phyloP scores from a whole-genome alignment of 1,284 basidiomycete species.

The Pseudozyma flocculosa region DNA sequence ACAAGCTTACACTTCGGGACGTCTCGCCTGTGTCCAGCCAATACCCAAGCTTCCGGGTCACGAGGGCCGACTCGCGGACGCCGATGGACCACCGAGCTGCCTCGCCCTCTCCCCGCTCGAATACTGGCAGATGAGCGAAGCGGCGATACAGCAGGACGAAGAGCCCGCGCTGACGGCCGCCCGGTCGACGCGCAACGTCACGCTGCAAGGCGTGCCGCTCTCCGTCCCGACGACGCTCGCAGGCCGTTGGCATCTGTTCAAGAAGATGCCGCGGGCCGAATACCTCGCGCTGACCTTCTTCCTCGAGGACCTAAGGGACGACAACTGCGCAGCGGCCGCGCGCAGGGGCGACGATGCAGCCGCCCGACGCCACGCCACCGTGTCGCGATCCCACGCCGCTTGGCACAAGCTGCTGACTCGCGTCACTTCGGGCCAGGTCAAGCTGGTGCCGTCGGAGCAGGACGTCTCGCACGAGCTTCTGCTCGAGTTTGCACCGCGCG shows the following conservation, averaged over 20 bases:
- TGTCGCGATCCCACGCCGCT: slow-evolving; percentile 8
- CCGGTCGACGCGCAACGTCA: slow-evolving; percentile 26
- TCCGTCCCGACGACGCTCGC: slow-evolving; percentile 49
- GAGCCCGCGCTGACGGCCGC: slow-evolving; percentile 37
- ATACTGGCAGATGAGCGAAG: slow-evolving; percentile 38
- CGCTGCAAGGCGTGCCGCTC: slow-evolving; percentile 32
- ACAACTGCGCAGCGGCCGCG: background rate
- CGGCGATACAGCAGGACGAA: slow-evolving; percentile 22
- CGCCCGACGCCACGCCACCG: background rate
- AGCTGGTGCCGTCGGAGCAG: slow-evolving; percentile 32
- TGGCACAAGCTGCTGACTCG: slow-evolving; percentile 38
- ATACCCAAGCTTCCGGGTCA: no score
- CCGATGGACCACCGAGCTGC: no score
- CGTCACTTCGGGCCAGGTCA: slow-evolving; percentile 42
- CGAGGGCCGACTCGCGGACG: no score
- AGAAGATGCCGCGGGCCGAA: slow-evolving; percentile 50
- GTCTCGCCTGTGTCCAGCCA: no score
- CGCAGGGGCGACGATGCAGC: no score
- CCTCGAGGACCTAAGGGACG: slow-evolving; percentile 13
- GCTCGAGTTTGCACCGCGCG: slow-evolving; percentile 35
- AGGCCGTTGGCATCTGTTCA: slow-evolving; percentile 53
- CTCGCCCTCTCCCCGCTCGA: slow-evolving; percentile 50
- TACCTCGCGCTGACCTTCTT: slow-evolving; percentile 54
- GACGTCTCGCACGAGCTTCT: slow-evolving; percentile 38
- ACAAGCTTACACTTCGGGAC: no score